A percentile compares a stretch with the other conserved stretches of the same genome.
Evolutionary conservation across 2,329 filamentous ascomycete species (phyloP).

Genomic region (Pseudophaeomoniella oleicola): DNA sequence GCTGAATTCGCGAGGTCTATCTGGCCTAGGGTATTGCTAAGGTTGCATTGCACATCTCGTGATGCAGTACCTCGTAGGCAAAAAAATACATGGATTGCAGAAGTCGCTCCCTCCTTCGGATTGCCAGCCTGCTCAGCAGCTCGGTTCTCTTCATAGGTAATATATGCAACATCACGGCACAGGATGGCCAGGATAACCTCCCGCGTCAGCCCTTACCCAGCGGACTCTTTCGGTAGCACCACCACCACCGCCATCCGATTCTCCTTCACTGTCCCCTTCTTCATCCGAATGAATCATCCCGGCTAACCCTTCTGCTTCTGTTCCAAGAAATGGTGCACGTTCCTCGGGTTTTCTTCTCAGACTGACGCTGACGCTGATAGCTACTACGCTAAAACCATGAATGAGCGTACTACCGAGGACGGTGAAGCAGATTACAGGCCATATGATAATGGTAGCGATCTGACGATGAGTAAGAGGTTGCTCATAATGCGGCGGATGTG

Average conservation of each 20-base stretch:
- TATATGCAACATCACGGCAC: too few relatives aligned
- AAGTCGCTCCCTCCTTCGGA: too few relatives aligned
- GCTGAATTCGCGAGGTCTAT: too few relatives aligned
- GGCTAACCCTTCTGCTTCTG: constrained; percentile 33
- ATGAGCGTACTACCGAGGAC: constrained; percentile 39
- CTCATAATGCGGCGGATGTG: constrained; percentile 24
- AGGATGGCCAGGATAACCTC: not conserved
- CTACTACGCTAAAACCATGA: constrained; percentile 38
- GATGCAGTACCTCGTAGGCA: too few relatives aligned
- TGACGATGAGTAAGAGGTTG: constrained; percentile 18
- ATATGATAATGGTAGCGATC: constrained; percentile 30
- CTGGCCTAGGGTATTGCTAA: too few relatives aligned
- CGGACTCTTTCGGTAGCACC: not conserved
- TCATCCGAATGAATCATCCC: constrained; percentile 34
- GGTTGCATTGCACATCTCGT: too few relatives aligned
- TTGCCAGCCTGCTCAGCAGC: too few relatives aligned
- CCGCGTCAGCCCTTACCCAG: not conserved
- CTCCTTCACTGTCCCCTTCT: constrained; percentile 3
- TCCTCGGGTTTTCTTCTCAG: constrained; percentile 30
- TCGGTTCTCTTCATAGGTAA: too few relatives aligned
- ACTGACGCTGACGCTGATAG: constrained; percentile 34
- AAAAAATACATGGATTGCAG: too few relatives aligned
- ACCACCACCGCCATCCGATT: not conserved
- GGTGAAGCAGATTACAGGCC: constrained; percentile 40
- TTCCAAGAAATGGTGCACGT: constrained; percentile 33